Base-by-base conservation (phyloP, 331 rosid genomes). In the Prunus yedoensis region DNA sequence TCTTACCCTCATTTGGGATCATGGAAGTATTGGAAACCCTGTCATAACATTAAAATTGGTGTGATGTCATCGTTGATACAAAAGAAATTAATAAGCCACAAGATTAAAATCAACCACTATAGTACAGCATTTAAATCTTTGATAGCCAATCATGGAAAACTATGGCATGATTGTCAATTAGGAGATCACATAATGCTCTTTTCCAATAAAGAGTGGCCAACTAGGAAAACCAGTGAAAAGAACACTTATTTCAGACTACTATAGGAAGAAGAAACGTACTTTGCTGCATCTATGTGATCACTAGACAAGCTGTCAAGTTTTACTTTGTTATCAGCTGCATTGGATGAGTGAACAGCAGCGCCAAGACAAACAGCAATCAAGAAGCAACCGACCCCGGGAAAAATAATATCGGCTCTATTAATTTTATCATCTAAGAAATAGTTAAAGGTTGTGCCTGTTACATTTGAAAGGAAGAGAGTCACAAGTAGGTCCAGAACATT, bases 371-470 rank as follows among this genome's bases (percentile, higher is more conserved):
- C 98, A 1, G 98, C 98, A 21, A 91, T 68, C 83, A 93, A 82
- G 83, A 93, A 93, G 91, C 97, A 93, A 52, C 78, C 98, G 69
- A 93, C 98, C 43, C 98, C 98, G 1, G 98, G 88, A 80, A 93
- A 93, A 83, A 94, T 93, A 78, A 94, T 86, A 85, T 90, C 91
- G 2, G 97, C 98, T 61, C 66, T 90, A 21, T 91, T 94, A 74
- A 94, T 94, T 74, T 75, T 87, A 84, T 78, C 93, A 78, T 94
- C 97, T 73, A 94, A 86, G 82, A 88, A 94, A 89, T 91, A 94
- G 80, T 94, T 91, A 77, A 91, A 70, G 69, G 96, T 89, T 75
- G 98, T 85, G 63, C 98, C 97, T 93, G 90, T 83, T 57, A 23
- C 73, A 84, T 52, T 27, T 9, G 43, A 54, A 68, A 74, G 21